Conservation (phyloP, 305 asterid species). For the Fraxinus xanthoxyloides region DNA sequence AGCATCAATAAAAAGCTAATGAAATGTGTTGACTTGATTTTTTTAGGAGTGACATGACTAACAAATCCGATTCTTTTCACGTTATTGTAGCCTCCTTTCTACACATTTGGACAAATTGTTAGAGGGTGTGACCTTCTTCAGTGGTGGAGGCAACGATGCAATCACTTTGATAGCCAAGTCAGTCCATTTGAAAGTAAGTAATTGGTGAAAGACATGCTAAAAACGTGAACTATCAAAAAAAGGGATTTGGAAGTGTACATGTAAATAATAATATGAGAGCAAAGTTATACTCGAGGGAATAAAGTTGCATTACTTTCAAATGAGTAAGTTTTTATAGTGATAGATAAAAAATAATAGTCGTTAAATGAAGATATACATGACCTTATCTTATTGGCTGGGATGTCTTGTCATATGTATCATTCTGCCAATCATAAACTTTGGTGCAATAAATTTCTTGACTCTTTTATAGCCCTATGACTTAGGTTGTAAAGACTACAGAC, state of each 20-base stretch:
- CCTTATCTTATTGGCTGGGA: too few species aligned
- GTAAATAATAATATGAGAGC: background rate
- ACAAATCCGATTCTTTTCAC: too few species aligned
- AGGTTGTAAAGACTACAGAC: background rate
- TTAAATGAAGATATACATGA: too few species aligned
- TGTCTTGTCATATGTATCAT: background rate
- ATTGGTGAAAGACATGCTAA: background rate
- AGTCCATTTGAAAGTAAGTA: background rate
- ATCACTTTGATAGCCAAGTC: background rate
- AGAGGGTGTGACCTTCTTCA: too few species aligned
- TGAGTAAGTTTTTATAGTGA: background rate
- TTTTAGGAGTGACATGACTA: background rate
- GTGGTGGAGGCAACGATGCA: background rate
- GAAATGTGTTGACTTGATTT: background rate
- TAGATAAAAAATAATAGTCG: too few species aligned
- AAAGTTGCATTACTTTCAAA: background rate
- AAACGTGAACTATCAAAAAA: background rate
- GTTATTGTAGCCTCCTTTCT: too few species aligned
- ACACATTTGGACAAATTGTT: background rate
- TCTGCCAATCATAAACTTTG: background rate
- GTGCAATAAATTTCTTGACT: too few species aligned
- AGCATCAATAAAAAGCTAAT: too few species aligned
- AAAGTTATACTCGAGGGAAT: too few species aligned
- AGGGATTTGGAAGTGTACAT: background rate
- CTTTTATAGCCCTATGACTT: background rate